Evolutionary conservation across 2,329 filamentous ascomycete genomes (phyloP), one percentile per base, ranked within the genome.

Genomic region (Aspergillus pseudonomiae): DNA sequence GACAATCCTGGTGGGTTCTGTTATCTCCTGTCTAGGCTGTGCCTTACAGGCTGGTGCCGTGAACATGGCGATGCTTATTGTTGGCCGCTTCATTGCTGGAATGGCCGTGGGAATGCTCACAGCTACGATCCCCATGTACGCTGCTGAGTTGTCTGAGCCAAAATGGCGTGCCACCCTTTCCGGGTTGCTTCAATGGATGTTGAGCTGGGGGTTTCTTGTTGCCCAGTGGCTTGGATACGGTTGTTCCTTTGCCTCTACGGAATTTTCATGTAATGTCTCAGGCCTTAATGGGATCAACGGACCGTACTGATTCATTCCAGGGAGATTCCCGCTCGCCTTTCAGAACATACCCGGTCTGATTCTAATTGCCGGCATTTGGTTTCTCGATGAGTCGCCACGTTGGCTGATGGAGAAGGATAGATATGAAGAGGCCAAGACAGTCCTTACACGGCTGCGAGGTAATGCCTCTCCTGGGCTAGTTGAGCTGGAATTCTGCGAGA

Each of bases 161-260:
- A 70, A 70, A 11, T 70, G 71, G 50, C 73, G 77, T 50, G 77
- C 73, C 21, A 68, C 71, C 53, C 68, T 72, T 52, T 73, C 70
- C 0, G 74, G 74, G 14, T 56, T 75, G 26, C 57, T 75, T 48
- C 70, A 75, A 54, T 78, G 74, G 74, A 75, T 77, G 70, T 62
- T 79, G 48, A 73, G 68, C 19, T 78, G 75, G 73, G 77, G 77
- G 2, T 78, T 75, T 67, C 65, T 78, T 4, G 69, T 76, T 14
- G 77, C 77, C 4, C 75, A 79, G 57, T 80, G 77, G 78, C 57
- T 79, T 6, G 76, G 77, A 2, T 79, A 77, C 59, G 75, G 76
- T 3, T 77, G 72, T 45, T 74, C 72, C 1, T 77, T 66, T 16
- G 57, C 53, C 21, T 36, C 61, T 4, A 59, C 57, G 0, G 26